A percentile compares a stretch with the other conserved stretches of the same genome.
These are phyloP conservation scores for Paxillus ammoniavirescens DNA, from an alignment of 768 basidiomycete species.

Conservation along the genomic window DNA sequence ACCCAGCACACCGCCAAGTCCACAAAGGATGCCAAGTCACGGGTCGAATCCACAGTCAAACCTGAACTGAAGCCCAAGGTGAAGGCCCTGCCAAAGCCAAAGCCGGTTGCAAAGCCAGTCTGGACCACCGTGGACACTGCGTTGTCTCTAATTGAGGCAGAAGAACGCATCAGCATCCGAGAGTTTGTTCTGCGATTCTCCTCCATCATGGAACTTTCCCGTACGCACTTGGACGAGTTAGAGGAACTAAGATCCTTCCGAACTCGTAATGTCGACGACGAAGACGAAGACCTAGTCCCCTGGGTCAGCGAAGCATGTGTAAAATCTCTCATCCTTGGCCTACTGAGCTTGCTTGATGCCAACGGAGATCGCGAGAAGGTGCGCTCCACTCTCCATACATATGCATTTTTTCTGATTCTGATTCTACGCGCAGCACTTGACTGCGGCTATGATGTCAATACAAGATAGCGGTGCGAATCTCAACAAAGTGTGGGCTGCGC, in stretches of 20 bases:
- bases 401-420: not conserved
- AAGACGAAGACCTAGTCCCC: conserved; percentile 33
- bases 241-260: conserved; percentile 47
- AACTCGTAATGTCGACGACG: conserved; percentile 36
- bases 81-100: conserved; percentile 31
- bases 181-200: conserved; percentile 73
- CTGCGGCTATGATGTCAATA: conserved; percentile 49
- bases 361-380: conserved; percentile 41
- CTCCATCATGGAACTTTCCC: conserved; percentile 46
- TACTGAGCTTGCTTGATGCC: conserved; percentile 53
- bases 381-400: not conserved
- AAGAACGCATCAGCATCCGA: conserved; percentile 67
- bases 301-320: conserved; percentile 71
- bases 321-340: conserved; percentile 59
- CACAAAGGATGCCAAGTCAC: conserved; percentile 6
- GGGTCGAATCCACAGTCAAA: conserved; percentile 14
- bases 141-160: conserved; percentile 46
- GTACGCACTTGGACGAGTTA: conserved; percentile 59
- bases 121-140: conserved; percentile 53
- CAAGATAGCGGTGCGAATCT: conserved; percentile 53
- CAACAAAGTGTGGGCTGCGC: conserved; percentile 59
- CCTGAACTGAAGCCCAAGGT: conserved; percentile 19
- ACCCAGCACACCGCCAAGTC: conserved; percentile 6
- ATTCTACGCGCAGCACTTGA: conserved; percentile 9
- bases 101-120: conserved; percentile 42